phyloP scores from a whole-genome alignment of 177 flowering plant genomes.

The Tripterygium wilfordii region DNA sequence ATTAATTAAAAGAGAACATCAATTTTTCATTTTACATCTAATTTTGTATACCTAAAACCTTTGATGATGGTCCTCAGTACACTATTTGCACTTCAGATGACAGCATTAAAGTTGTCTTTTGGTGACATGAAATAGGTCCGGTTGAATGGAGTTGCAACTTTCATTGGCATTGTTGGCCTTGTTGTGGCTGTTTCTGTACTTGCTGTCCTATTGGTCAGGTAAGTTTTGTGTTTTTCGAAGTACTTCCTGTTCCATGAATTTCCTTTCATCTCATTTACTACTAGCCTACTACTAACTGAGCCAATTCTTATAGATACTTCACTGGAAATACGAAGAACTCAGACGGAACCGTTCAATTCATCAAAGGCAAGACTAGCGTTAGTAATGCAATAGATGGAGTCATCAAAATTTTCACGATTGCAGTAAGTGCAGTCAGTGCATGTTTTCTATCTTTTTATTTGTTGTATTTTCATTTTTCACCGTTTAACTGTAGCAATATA shows the following conservation, averaged over 20 bases:
- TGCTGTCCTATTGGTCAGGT: constrained; percentile 68
- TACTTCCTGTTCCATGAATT: neutral
- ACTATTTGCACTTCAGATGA: too few relatives aligned
- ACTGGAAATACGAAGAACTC: constrained; percentile 58
- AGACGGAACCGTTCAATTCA: constrained; percentile 42
- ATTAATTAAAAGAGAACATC: too few relatives aligned
- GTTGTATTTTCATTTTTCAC: neutral
- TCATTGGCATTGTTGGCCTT: constrained; percentile 90
- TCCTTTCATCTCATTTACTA: neutral
- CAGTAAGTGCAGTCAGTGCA: constrained; percentile 46
- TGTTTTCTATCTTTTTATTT: neutral
- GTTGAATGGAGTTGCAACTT: constrained; percentile 94
- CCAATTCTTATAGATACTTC: constrained; percentile 46
- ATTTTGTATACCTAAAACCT: too few relatives aligned
- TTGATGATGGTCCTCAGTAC: too few relatives aligned
- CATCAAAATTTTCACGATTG: constrained; percentile 72
- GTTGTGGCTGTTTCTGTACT: constrained; percentile 68
- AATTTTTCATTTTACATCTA: too few relatives aligned
- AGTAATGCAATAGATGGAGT: constrained; percentile 54
- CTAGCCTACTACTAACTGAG: neutral
- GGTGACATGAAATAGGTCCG: constrained; percentile 54
- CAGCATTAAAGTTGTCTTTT: constrained; percentile 4
- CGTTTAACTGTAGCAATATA: constrained; percentile 11
- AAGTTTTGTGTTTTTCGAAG: neutral
- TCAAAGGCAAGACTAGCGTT: constrained; percentile 45